Base-by-base conservation (phyloP, 805 yeast species). In the Candida wancherniae region DNA sequence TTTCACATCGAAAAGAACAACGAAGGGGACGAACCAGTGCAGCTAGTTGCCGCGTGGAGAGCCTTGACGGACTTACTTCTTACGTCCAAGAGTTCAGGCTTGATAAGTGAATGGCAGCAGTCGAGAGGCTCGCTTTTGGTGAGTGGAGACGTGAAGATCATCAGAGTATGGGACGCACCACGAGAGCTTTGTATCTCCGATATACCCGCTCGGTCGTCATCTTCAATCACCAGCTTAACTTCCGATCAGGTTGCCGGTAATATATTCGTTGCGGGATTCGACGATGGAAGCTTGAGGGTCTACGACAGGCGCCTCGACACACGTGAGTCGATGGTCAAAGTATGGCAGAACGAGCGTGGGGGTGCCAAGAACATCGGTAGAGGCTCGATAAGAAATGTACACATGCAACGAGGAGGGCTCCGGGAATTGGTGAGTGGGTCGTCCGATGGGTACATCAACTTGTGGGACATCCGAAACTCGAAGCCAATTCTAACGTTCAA, bases 201-300 rank as follows among this genome's bases (percentile, higher is more conserved):
- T 48, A 81, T 92, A 29, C 96, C 97, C 0, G 94, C 94, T 0
- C 71, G 96, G 34, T 84, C 95, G 0, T 77, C 94, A 1, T 78
- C 90, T 12, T 77, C 90, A n/a, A 81, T 92, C 29, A 83, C 95
- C 0, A 71, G 94, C 1, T 62, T 92, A 31, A 88, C 97, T 0
- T 86, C 97, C 0, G 98, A 92, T 52, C 97, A 90, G 51, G 90
- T 92, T 7, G 85, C 95, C 0, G 97, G 98, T 11, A 80, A 90
- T 47, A 69, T 86, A 1, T 77, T 92, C 45, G 79, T 85, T 23
- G 88, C 94, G 6, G 98, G 98, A 0, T 92, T 90, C 56, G 86
- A 80, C 16, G 97, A 92, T 55, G 94, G 94, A 4, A 76, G 84
- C 8, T 61, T 92, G 26, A 71, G 97, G 36, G 94, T 87, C 1